Evolutionary conservation across 345 rosid genomes (phyloP).

Genomic region (Ceriops zippeliana): DNA sequence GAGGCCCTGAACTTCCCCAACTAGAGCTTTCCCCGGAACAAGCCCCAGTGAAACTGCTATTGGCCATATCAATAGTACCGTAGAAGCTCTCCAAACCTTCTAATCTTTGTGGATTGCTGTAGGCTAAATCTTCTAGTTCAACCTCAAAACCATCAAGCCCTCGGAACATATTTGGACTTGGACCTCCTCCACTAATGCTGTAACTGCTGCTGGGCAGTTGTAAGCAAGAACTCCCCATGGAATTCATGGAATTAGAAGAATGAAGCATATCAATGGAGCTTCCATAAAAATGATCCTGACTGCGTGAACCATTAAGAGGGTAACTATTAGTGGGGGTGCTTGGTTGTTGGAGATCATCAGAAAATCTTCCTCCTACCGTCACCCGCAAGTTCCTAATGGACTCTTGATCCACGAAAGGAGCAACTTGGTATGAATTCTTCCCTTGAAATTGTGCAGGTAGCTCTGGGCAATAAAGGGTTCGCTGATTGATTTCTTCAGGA

Average conservation of each 20-base stretch:
- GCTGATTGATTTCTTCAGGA: conserved; percentile 15
- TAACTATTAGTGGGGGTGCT: background rate
- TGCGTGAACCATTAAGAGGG: conserved; percentile 15
- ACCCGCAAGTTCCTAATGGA: conserved; percentile 30
- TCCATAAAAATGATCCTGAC: conserved; percentile 16
- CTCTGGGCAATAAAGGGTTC: conserved; percentile 31
- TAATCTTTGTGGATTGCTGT: conserved; percentile 11
- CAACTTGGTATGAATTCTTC: conserved; percentile 9
- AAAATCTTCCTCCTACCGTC: conserved; percentile 44
- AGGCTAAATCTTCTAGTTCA: conserved; percentile 21
- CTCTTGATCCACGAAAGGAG: conserved; percentile 37
- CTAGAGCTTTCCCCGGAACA: conserved; percentile 53
- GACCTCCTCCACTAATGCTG: conserved; percentile 6
- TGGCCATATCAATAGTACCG: conserved; percentile 27
- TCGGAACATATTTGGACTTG: conserved; percentile 32
- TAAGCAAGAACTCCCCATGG: conserved; percentile 32
- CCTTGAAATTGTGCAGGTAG: conserved; percentile 10
- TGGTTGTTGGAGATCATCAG: conserved; percentile 23
- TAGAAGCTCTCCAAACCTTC: conserved; percentile 29
- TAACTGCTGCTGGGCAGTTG: conserved; percentile 27
- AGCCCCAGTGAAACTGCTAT: conserved; percentile 32
- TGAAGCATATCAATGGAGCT: conserved; percentile 23
- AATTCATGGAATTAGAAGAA: conserved; percentile 26
- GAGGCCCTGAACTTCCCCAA: conserved; percentile 51
- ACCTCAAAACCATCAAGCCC: conserved; percentile 28